phyloP scores from a whole-genome alignment of 371 early-diverging fungal genomes.

The Mortierella sp. region DNA sequence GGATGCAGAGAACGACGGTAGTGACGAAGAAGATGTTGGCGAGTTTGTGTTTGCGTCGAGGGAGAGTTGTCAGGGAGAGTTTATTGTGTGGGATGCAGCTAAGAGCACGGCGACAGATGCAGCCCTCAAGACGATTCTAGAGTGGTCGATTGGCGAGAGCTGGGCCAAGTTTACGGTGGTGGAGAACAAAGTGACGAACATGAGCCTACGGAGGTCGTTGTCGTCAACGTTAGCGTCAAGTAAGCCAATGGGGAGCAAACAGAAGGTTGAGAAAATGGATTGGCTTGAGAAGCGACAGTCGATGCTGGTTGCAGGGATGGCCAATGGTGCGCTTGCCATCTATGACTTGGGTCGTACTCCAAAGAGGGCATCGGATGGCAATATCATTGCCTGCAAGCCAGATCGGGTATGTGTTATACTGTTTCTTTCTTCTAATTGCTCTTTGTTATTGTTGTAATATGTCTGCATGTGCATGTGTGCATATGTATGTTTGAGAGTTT shows the following conservation, averaged over 20 bases:
- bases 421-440: not conserved
- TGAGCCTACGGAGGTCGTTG: not conserved
- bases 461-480: not conserved
- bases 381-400: slow-evolving; percentile 47
- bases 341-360: slow-evolving; percentile 39
- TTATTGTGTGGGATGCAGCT: slow-evolving; percentile 52
- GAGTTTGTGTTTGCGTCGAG: slow-evolving; percentile 54
- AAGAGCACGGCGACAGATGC: slow-evolving; percentile 46
- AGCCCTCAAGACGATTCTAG: slow-evolving; percentile 44
- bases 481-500: not conserved
- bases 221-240: not conserved
- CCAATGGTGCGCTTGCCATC: slow-evolving; percentile 35
- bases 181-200: slow-evolving; percentile 27
- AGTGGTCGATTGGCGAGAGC: slow-evolving; percentile 50
- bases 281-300: slow-evolving; percentile 28
- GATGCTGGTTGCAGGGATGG: slow-evolving; percentile 40
- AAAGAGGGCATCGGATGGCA: slow-evolving; percentile 25
- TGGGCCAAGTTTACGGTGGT: slow-evolving; percentile 50
- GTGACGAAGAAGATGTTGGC: slow-evolving; percentile 11
- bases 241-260: not conserved
- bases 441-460: not conserved
- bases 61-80: slow-evolving; percentile 49
- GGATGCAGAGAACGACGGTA: not conserved
- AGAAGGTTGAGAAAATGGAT: not conserved
- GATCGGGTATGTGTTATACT: slow-evolving; percentile 20